phyloP scores from a whole-genome alignment of 75 land plant species.

The Chamaecyparis obtusa region DNA sequence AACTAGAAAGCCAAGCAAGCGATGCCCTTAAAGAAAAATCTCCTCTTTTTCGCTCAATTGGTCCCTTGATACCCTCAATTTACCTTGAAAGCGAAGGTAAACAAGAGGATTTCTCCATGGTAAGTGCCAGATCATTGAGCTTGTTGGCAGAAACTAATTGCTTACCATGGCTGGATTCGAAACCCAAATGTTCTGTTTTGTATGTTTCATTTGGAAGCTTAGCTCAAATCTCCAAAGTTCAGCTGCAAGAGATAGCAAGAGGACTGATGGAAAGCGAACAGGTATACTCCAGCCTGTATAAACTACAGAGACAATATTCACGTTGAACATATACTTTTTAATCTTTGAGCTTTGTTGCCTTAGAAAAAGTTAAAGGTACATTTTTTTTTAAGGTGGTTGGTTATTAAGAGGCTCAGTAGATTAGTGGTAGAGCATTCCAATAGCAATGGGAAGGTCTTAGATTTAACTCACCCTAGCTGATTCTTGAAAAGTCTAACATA shows the following conservation, averaged over 20 bases:
- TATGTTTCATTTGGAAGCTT: conserved; percentile 35
- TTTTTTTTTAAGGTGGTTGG: too few species aligned
- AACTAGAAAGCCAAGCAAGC: conserved; percentile 10
- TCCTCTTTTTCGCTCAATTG: not conserved
- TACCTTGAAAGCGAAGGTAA: not conserved
- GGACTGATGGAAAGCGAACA: conserved; percentile 36
- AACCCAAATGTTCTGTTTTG: conserved; percentile 9
- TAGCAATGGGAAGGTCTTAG: too few species aligned
- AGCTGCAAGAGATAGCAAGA: conserved; percentile 26
- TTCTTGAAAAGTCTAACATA: too few species aligned
- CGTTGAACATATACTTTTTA: too few species aligned
- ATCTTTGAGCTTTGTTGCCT: too few species aligned
- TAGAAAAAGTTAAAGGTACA: too few species aligned
- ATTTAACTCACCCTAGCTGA: too few species aligned
- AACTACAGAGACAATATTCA: too few species aligned
- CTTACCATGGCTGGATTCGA: conserved; percentile 17
- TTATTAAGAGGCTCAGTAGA: too few species aligned
- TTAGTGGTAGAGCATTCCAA: too few species aligned
- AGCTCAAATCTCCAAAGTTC: conserved; percentile 6
- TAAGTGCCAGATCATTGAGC: not conserved
- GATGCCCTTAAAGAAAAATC: not conserved
- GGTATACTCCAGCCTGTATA: not conserved
- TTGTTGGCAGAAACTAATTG: not conserved
- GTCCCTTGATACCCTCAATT: not conserved
- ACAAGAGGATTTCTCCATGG: not conserved